A percentile compares a stretch with the other conserved stretches of the same genome.
phyloP scores from a whole-genome alignment of 2,329 filamentous ascomycete genomes.

The Arachnomyces sp. region DNA sequence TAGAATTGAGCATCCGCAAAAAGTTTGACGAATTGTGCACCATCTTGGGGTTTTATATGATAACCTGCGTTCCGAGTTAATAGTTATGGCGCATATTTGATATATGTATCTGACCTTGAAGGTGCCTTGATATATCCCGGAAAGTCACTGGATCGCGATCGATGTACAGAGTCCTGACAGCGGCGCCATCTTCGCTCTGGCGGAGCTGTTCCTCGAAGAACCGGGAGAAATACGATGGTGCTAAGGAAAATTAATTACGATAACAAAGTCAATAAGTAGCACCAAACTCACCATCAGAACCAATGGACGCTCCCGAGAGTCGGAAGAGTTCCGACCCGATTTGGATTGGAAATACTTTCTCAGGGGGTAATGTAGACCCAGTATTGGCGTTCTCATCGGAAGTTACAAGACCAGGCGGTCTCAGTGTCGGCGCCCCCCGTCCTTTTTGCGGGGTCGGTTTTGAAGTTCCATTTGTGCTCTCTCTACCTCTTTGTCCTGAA shows the following conservation, averaged over 20 bases:
- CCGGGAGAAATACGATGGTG: conserved; percentile 91
- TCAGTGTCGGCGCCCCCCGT: too few relatives aligned
- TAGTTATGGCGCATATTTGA: conserved; percentile 4
- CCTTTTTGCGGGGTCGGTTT: too few relatives aligned
- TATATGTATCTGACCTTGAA: conserved; percentile 52
- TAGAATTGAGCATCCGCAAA: conserved; percentile 97
- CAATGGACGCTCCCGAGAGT: conserved; percentile 60
- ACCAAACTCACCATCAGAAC: conserved; percentile 56
- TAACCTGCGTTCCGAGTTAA: conserved; percentile 49
- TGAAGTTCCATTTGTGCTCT: too few relatives aligned
- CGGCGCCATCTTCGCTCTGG: conserved; percentile 49
- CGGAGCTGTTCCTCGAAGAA: conserved; percentile 82
- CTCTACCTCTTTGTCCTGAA: too few relatives aligned
- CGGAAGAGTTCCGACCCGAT: conserved; percentile 62
- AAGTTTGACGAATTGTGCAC: conserved; percentile 78
- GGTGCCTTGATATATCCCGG: conserved; percentile 76
- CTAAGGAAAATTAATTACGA: conserved; percentile 52
- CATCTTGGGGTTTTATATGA: conserved; percentile 71
- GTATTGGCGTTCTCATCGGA: too few relatives aligned
- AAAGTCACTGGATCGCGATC: conserved; percentile 88
- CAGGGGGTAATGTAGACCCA: conserved; percentile 37
- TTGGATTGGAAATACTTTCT: conserved; percentile 62
- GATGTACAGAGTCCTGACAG: conserved; percentile 79
- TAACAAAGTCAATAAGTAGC: not conserved
- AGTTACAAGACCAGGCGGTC: too few relatives aligned